Percentiles rank a stretch among this genome's conserved stretches.
Conservation (phyloP, 148 eudicot genomes). For the Oxyria digyna region DNA sequence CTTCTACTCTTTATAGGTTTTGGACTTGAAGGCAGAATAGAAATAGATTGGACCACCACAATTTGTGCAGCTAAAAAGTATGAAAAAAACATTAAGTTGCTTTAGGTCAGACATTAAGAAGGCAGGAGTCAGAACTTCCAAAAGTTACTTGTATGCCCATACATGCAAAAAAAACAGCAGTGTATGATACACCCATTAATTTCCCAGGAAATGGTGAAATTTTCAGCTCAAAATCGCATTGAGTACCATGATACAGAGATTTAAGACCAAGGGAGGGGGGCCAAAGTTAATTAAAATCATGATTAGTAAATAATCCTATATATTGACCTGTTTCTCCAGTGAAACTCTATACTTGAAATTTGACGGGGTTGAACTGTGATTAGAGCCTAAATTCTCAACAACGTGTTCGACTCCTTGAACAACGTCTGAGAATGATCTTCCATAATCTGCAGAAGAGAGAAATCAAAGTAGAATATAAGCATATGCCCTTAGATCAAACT, state of each 20-base stretch:
- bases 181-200: neutral
- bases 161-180: neutral
- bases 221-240: neutral
- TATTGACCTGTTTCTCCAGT: constrained; percentile 81
- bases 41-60: neutral
- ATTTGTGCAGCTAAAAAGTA: neutral
- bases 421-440: constrained; percentile 74
- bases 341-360: constrained; percentile 73
- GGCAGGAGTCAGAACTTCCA: neutral
- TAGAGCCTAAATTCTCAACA: constrained; percentile 54
- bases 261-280: neutral
- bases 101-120: neutral
- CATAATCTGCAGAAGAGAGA: constrained; percentile 50
- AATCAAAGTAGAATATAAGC: neutral
- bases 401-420: constrained; percentile 58
- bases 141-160: neutral
- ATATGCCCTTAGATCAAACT: neutral
- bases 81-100: neutral
- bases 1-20: neutral
- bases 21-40: neutral
- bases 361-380: constrained; percentile 45
- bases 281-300: neutral
- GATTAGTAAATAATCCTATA: neutral
- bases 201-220: neutral
- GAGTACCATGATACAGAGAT: neutral